These are phyloP conservation scores for Ophiostoma sp. DNA, from an alignment of 2,329 filamentous ascomycete species.

Conservation along the genomic window DNA sequence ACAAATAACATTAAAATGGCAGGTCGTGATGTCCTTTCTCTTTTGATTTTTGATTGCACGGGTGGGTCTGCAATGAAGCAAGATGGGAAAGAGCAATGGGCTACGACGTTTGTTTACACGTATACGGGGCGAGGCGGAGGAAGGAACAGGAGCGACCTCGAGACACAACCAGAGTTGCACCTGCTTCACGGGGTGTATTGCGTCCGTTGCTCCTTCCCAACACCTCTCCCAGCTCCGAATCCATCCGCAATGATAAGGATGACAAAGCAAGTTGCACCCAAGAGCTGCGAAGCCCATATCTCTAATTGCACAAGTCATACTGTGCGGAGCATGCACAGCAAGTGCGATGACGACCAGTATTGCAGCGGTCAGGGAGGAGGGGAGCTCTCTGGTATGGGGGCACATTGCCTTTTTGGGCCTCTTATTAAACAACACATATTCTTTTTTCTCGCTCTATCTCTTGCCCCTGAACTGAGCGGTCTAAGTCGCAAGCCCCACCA, in stretches of 20 bases:
- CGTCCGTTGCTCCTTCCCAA: background rate
- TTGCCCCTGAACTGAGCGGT: slow-evolving; percentile 8
- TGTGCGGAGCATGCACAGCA: background rate
- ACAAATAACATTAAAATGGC: background rate
- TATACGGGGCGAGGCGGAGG: background rate
- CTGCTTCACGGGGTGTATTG: background rate
- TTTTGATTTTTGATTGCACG: background rate
- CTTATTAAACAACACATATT: background rate
- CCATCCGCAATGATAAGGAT: background rate
- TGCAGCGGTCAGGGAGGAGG: slow-evolving; percentile 5
- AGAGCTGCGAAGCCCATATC: background rate
- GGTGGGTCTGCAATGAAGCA: background rate
- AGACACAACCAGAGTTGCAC: background rate
- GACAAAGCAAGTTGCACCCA: background rate
- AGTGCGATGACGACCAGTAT: background rate
- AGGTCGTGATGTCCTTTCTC: background rate
- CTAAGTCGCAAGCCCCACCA: background rate
- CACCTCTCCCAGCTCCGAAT: background rate
- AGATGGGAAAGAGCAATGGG: background rate
- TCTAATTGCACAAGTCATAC: too few relatives aligned
- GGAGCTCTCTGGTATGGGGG: slow-evolving; percentile 17
- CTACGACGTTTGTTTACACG: background rate
- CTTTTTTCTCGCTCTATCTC: background rate
- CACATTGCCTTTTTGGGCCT: background rate
- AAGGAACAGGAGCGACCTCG: background rate